Base-by-base conservation (phyloP, 2,329 filamentous ascomycete genomes). In the Pezicula neosporulosa region DNA sequence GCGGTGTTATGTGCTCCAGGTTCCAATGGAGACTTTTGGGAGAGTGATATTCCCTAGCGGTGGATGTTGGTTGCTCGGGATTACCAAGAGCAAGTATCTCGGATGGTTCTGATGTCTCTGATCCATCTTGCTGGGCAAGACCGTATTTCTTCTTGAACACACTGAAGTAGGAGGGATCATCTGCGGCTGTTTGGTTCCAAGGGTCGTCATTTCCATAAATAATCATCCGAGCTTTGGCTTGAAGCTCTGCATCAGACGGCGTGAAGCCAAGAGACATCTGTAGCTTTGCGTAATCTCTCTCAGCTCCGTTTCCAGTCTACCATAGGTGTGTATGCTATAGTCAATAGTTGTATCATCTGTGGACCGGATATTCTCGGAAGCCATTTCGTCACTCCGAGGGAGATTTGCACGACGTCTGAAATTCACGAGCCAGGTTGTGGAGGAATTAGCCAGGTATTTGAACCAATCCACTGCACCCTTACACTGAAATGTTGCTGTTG, bases 121-220 rank as follows among this genome's bases (percentile, higher is more conserved):
- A 47, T 3, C 51, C 54, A 33, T 58, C 54, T 15, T 44, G 45
- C 9, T 60, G 59, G 48, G 21, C 62, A 48, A 46, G 65, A 54
- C 49, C 61, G 50, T 51, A 60, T 42, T 49, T 61, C 18, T 35
- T 64, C 52, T 73, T 77, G 67, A 85, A 85, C 12, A 72, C 67
- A 3, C 68, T 63, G 1, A 85, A 69, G 77, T 81, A 83, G 3
- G 71, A 64, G 3, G 68, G 56, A 53, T 81, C 80, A 56, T 86
- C 82, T 3, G 81, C 78, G 0, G 76, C 77, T 1, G 82, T 86
- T 60, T 84, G 82, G 56, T 85, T 85, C 81, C 82, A 85, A 9
- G 75, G 76, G 57, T 85, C 81, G 48, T 84, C 80, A 52, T 74
- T 77, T 44, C 82, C 80, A 64, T 82, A 85, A 19, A 85, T 81